These are phyloP conservation scores for Teunomyces kruisii DNA, from an alignment of 805 yeast genomes.

Conservation along the genomic window DNA sequence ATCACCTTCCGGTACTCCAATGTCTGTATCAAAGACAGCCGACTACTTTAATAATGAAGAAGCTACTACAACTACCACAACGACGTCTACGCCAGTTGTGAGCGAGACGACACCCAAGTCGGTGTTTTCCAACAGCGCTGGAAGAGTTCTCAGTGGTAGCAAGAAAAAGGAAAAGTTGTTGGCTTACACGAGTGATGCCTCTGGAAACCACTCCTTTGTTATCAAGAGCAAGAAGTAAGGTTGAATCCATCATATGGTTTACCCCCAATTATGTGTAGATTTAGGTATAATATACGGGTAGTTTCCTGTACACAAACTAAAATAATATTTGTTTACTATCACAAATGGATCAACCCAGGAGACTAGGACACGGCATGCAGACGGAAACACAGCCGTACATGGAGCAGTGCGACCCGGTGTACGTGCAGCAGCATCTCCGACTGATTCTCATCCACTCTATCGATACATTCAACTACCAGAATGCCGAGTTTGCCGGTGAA, in stretches of 20 bases:
- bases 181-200: slow-evolving; percentile 42
- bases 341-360: not conserved
- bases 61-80: not conserved
- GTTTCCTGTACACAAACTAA: not conserved
- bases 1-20: slow-evolving; percentile 16
- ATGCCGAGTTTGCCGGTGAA: slow-evolving; percentile 88
- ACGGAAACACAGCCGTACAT: slow-evolving; percentile 4
- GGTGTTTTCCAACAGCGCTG: slow-evolving; percentile 20
- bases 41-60: slow-evolving; percentile 18
- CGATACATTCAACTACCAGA: slow-evolving; percentile 64
- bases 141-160: slow-evolving; percentile 24
- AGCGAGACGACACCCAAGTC: slow-evolving; percentile 19
- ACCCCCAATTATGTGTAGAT: not conserved
- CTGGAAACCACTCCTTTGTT: slow-evolving; percentile 37
- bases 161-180: slow-evolving; percentile 34
- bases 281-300: not conserved
- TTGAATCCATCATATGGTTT: not conserved
- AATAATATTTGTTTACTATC: not conserved
- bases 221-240: slow-evolving; percentile 32
- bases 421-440: slow-evolving; percentile 46
- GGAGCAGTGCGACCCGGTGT: slow-evolving; percentile 14
- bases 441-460: slow-evolving; percentile 65
- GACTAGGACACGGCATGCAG: not conserved
- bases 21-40: slow-evolving; percentile 9
- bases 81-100: not conserved